Conservation (phyloP, 1,139 yeast species). For the Yamadazyma songkhlaensis region DNA sequence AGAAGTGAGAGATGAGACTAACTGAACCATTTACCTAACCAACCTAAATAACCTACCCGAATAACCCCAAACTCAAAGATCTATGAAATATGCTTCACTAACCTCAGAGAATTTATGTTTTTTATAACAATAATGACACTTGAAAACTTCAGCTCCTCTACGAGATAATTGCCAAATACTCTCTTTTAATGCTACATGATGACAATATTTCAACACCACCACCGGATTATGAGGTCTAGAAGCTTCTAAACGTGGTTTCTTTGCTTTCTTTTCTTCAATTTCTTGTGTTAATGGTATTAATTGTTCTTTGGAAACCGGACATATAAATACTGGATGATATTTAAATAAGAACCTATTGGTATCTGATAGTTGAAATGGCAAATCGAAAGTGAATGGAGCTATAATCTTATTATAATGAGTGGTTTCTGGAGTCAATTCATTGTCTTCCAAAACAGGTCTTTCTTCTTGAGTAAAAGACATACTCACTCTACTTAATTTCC, state of each 20-base stretch:
- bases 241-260: slow-evolving; percentile 19
- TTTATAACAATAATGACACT: slow-evolving; percentile 50
- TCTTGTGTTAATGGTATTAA: slow-evolving; percentile 32
- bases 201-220: slow-evolving; percentile 43
- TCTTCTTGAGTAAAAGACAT: slow-evolving; percentile 40
- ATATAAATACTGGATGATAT: slow-evolving; percentile 84
- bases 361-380: slow-evolving; percentile 46
- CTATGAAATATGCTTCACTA: slow-evolving; percentile 44
- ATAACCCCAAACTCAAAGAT: slow-evolving; percentile 19
- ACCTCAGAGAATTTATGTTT: slow-evolving; percentile 43
- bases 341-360: slow-evolving; percentile 40
- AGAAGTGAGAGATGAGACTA: not conserved
- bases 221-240: slow-evolving; percentile 31
- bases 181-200: slow-evolving; percentile 44
- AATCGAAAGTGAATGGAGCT: slow-evolving; percentile 28
- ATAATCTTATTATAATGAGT: not conserved
- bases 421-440: not conserved
- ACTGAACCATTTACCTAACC: too few species aligned
- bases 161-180: slow-evolving; percentile 47
- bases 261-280: slow-evolving; percentile 17
- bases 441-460: slow-evolving; percentile 1
- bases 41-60: too few species aligned
- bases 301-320: slow-evolving; percentile 90
- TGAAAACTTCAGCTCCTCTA: slow-evolving; percentile 41
- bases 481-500: slow-evolving; percentile 22